Conservation (phyloP, 192 early-diverging fungal genomes). For the Thamnidium elegans region DNA sequence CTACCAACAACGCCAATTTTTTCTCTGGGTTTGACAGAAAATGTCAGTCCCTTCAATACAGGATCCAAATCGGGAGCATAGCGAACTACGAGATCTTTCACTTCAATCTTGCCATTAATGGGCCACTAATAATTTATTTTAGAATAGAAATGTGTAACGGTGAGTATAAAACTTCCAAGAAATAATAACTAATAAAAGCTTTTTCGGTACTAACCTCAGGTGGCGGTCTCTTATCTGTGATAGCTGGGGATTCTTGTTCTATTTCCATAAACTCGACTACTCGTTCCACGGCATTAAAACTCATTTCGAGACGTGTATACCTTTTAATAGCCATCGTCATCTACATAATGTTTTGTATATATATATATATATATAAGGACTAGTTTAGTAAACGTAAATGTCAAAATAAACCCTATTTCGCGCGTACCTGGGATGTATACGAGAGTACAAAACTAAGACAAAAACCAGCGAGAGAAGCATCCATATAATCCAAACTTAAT, state of each 20-base stretch:
- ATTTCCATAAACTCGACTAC: slow-evolving; percentile 77
- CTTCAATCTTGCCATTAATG: slow-evolving; percentile 62
- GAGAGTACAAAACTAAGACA: slow-evolving; percentile 75
- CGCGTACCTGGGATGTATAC: slow-evolving; percentile 57
- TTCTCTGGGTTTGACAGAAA: slow-evolving; percentile 57
- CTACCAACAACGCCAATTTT: slow-evolving; percentile 95
- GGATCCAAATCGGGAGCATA: slow-evolving; percentile 70
- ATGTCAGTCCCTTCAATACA: slow-evolving; percentile 73
- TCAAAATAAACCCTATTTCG: slow-evolving; percentile 32
- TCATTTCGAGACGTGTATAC: slow-evolving; percentile 77
- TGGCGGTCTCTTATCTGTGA: slow-evolving; percentile 51
- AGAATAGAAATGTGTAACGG: background rate
- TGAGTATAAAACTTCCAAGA: background rate
- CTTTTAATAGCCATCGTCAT: slow-evolving; percentile 62
- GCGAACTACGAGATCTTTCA: slow-evolving; percentile 67
- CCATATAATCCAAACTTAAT: slow-evolving; percentile 44
- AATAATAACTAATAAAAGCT: background rate
- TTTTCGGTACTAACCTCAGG: slow-evolving; percentile 35
- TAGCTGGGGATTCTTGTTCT: slow-evolving; percentile 71
- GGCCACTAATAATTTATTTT: slow-evolving; percentile 59
- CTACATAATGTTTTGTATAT: slow-evolving; percentile 32
- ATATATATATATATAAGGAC: no score
- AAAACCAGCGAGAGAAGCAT: slow-evolving; percentile 82
- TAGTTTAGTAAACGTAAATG: no score
- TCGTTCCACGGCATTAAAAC: slow-evolving; percentile 83